These are phyloP conservation scores for Alternaria novae-zelandiae DNA, from an alignment of 2,329 filamentous ascomycete genomes.

Conservation along the genomic window DNA sequence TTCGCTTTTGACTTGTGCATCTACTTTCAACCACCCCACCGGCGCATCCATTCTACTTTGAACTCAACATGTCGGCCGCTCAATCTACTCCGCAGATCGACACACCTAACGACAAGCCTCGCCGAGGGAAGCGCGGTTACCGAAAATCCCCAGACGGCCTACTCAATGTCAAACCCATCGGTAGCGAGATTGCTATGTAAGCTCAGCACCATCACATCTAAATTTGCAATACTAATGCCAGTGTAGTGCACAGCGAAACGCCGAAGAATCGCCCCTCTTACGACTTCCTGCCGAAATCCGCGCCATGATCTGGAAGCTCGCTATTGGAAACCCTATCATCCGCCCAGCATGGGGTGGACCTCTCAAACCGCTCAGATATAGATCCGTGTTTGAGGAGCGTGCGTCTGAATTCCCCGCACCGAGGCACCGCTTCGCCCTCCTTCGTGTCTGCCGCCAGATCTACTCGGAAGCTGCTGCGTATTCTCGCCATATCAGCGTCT, in stretches of 20 bases:
- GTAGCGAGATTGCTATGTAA: not conserved
- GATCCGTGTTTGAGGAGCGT: not conserved
- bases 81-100: not conserved
- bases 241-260: not conserved
- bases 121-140: not conserved
- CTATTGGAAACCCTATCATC: not conserved
- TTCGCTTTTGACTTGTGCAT: accelerated
- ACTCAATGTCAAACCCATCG: not conserved
- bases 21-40: not conserved
- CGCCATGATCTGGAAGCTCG: not conserved
- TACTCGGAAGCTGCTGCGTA: not conserved
- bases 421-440: not conserved
- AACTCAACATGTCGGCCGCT: not conserved
- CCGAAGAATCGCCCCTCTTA: not conserved
- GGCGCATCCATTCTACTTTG: not conserved
- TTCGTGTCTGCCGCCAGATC: not conserved
- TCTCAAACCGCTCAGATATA: not conserved
- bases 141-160: not conserved
- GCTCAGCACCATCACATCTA: accelerated
- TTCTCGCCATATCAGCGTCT: not conserved
- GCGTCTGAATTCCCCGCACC: not conserved
- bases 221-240: not conserved
- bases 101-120: not conserved
- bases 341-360: not conserved
- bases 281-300: not conserved